phyloP scores from a whole-genome alignment of 805 yeast species.

The Schwanniomyces occidentalis region DNA sequence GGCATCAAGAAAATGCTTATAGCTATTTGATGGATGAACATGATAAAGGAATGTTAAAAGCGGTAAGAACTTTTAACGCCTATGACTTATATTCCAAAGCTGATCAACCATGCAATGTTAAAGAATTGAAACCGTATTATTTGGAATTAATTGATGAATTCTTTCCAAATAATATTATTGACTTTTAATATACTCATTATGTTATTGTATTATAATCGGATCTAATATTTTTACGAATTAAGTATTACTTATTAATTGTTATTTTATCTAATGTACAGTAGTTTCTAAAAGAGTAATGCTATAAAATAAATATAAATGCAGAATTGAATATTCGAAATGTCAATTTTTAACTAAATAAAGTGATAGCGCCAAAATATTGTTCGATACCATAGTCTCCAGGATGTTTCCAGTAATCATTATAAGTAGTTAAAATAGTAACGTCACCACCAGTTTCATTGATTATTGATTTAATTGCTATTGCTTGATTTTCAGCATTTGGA shows the following conservation, averaged over 20 bases:
- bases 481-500: conserved; percentile 72
- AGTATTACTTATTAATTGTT: neutral
- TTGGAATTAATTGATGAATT: conserved; percentile 64
- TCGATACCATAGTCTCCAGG: conserved; percentile 87
- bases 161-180: conserved; percentile 57
- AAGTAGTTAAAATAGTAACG: conserved; percentile 75
- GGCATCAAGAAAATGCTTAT: conserved; percentile 74
- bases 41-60: conserved; percentile 59
- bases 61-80: conserved; percentile 65
- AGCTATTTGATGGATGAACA: conserved; percentile 62
- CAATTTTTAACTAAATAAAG: conserved; percentile 32
- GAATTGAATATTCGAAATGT: neutral
- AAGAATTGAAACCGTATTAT: conserved; percentile 57
- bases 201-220: neutral
- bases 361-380: conserved; percentile 76
- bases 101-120: conserved; percentile 48
- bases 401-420: conserved; percentile 79
- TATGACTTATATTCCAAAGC: conserved; percentile 69
- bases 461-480: conserved; percentile 63
- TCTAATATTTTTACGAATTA: neutral
- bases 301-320: conserved; percentile 4
- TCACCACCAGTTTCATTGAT: conserved; percentile 57
- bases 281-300: neutral
- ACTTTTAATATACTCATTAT: conserved; percentile 40
- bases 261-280: neutral